Evolutionary conservation across 352 stramenopile genomes (phyloP).

Genomic region (Phytophthora pinifolia): DNA sequence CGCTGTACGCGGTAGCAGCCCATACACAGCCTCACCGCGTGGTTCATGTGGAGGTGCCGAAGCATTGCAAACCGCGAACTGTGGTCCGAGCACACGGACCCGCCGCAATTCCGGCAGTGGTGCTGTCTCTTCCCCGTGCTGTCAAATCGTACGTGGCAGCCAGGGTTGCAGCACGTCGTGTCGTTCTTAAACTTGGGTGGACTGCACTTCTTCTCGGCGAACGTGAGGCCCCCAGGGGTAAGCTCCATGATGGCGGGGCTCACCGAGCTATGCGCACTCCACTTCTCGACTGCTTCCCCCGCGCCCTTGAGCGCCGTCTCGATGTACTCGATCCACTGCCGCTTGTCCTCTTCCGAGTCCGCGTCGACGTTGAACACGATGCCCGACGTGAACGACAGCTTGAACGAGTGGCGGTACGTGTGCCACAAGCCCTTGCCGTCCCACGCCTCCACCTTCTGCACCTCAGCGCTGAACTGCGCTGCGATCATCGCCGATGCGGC

Average conservation of each 20-base stretch:
- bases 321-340: constrained; percentile 81
- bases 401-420: constrained; percentile 85
- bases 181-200: constrained; percentile 77
- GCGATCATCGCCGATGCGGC: constrained; percentile 56
- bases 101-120: constrained; percentile 81
- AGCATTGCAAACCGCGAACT: constrained; percentile 71
- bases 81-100: constrained; percentile 79
- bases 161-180: constrained; percentile 56
- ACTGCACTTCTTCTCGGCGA: constrained; percentile 59
- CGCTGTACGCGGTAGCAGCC: constrained; percentile 76
- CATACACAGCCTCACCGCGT: constrained; percentile 66
- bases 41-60: constrained; percentile 62
- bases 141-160: constrained; percentile 72
- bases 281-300: constrained; percentile 37
- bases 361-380: constrained; percentile 80
- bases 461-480: constrained; percentile 67
- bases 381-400: constrained; percentile 73
- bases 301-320: constrained; percentile 51
- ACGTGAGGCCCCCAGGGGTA: constrained; percentile 55
- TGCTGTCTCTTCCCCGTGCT: constrained; percentile 76
- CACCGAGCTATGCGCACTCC: constrained; percentile 33
- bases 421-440: constrained; percentile 83
- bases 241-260: constrained; percentile 47
- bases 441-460: constrained; percentile 81
- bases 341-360: constrained; percentile 79